These are phyloP conservation scores for Rubia balearica DNA, from an alignment of 305 asterid species.

Conservation along the genomic window DNA sequence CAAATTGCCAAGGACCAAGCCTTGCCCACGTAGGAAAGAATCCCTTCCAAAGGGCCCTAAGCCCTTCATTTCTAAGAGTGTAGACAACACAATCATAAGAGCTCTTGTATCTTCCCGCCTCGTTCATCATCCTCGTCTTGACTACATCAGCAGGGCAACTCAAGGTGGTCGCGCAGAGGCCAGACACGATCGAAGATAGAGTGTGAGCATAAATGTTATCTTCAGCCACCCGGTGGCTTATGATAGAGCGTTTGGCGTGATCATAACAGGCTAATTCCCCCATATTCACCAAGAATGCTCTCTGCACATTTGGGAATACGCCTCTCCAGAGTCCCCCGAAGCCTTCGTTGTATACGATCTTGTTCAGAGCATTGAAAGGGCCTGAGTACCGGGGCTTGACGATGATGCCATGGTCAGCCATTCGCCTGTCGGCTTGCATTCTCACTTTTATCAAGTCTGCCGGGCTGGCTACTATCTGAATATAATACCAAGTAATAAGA, in stretches of 20 bases:
- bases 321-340: constrained; percentile 75
- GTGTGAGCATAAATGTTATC: constrained; percentile 78
- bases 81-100: constrained; percentile 62
- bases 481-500: constrained; percentile 19
- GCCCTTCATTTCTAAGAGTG: constrained; percentile 67
- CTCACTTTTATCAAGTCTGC: constrained; percentile 87
- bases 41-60: constrained; percentile 74
- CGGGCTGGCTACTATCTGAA: constrained; percentile 80
- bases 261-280: constrained; percentile 86
- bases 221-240: constrained; percentile 39
- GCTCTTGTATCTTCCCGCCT: constrained; percentile 40
- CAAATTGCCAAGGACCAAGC: constrained; percentile 92
- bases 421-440: constrained; percentile 73
- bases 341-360: constrained; percentile 54
- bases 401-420: constrained; percentile 36
- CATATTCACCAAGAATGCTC: constrained; percentile 85
- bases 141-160: constrained; percentile 83
- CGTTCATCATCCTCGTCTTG: constrained; percentile 87
- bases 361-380: constrained; percentile 52
- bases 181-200: constrained; percentile 62
- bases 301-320: constrained; percentile 58
- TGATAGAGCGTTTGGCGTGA: constrained; percentile 57
- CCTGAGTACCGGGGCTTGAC: constrained; percentile 47
- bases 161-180: constrained; percentile 52
- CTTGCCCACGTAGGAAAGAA: constrained; percentile 91